These are phyloP conservation scores for Anisodus tanguticus DNA, from an alignment of 257 asterid species.

Conservation along the genomic window DNA sequence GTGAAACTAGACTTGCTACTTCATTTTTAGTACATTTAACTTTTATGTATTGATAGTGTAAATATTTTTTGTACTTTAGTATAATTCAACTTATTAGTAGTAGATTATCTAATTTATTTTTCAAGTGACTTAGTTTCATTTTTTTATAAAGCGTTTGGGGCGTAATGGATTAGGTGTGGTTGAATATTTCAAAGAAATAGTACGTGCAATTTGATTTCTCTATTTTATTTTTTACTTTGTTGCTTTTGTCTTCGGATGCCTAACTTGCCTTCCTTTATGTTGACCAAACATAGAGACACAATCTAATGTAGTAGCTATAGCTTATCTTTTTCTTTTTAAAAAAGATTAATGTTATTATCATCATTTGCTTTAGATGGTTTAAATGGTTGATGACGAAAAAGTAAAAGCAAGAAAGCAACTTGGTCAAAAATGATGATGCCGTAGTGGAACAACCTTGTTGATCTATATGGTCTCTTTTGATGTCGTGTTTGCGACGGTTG, in stretches of 20 bases:
- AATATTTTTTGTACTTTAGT: not conserved
- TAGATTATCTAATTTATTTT: not conserved
- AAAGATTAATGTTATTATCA: not conserved
- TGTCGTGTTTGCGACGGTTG: constrained; percentile 36
- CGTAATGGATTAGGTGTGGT: constrained; percentile 35
- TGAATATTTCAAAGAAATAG: constrained; percentile 18
- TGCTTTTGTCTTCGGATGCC: constrained; percentile 2
- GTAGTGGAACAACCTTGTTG: constrained; percentile 7
- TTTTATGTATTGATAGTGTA: not conserved
- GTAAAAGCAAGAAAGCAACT: constrained; percentile 18
- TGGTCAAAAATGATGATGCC: constrained; percentile 34
- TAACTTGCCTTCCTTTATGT: not conserved
- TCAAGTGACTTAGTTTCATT: not conserved
- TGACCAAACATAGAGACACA: not conserved
- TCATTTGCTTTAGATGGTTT: not conserved
- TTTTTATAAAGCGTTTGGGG: not conserved
- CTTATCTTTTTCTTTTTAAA: constrained; percentile 13
- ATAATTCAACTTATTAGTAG: not conserved
- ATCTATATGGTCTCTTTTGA: not conserved
- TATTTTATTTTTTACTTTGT: constrained; percentile 1
- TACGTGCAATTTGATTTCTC: constrained; percentile 24
- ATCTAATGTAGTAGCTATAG: not conserved
- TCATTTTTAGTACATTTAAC: not conserved
- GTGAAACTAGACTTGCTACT: not conserved
- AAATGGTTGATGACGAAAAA: constrained; percentile 24